These are phyloP conservation scores for Sugiyamaella sp. DNA, from an alignment of 1,139 yeast species.

Conservation along the genomic window DNA sequence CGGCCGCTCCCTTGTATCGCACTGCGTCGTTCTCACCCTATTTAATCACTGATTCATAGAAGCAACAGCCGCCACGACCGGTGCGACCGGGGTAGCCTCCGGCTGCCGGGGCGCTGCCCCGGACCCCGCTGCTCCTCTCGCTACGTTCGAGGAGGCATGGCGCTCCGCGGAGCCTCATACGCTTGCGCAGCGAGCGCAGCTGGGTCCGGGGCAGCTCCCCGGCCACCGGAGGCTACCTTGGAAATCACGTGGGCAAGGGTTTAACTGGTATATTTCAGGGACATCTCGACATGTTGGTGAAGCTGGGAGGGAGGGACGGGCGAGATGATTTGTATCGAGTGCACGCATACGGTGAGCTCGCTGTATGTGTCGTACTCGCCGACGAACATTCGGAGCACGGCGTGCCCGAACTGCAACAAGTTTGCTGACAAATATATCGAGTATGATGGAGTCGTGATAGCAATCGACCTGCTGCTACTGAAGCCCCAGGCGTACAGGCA, in stretches of 20 bases:
- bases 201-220: background rate
- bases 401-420: slow-evolving; percentile 69
- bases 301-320: background rate
- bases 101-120: slow-evolving; percentile 4
- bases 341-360: slow-evolving; percentile 64
- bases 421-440: slow-evolving; percentile 93
- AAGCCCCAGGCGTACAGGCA: slow-evolving; percentile 93
- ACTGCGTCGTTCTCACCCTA: background rate
- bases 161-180: too few relatives aligned
- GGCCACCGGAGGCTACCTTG: background rate
- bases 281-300: background rate
- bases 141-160: too few relatives aligned
- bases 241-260: slow-evolving; percentile 10
- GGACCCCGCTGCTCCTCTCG: slow-evolving; percentile 2
- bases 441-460: slow-evolving; percentile 78
- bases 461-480: slow-evolving; percentile 77
- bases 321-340: slow-evolving; percentile 88
- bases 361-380: slow-evolving; percentile 75
- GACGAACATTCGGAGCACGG: slow-evolving; percentile 77
- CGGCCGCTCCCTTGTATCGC: too few relatives aligned
- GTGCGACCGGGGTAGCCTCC: background rate
- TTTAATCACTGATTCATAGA: slow-evolving; percentile 4
- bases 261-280: background rate
- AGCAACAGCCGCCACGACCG: too few relatives aligned
- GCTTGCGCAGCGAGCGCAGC: background rate